Evolutionary conservation across 352 stramenopile species (phyloP), one percentile per base, ranked within the genome.

Genomic region (Blastocystis sp.): DNA sequence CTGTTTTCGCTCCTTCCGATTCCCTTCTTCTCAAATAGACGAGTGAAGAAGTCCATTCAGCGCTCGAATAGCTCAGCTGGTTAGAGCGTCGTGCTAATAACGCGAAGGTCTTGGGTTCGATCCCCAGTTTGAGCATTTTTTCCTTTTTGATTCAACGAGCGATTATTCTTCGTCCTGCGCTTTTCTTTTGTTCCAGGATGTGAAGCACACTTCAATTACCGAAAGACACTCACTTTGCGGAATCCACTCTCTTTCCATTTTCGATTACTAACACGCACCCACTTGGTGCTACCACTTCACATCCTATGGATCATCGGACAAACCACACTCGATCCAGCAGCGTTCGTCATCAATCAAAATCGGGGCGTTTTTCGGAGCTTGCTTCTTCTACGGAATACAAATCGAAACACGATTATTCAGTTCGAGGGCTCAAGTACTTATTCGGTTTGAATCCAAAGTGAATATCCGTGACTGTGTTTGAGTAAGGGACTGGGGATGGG

Each of bases 1-100:
- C 48, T 56, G 48, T 14, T 7, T 14, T 14, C 14, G 5, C 5
- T 56, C 5, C 5, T 7, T 17, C 5, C 5, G 48, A 56, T 7
- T 17, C 5, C 48, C 5, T 56, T 56, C 5, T 7, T 7, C 48
- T 17, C 48, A 56, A 56, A 56, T 56, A 14, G 48, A 14, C 14
- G 14, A 60, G 23, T 64, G 70, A 66, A 62, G 53, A 10, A 62
- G 9, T 65, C 5, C 9, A n/a, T 38, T 19, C 2, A 9, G n/a
- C 19, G 70, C 70, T 81, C 70, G 70, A 81, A 62, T 81, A 81
- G 70, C 70, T 81, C 70, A 81, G 70, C 70, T 81, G 70, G 70
- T 81, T 81, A 81, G 70, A 81, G 70, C 70, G 70, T 81, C 70
- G 70, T 81, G 70, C 70, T 81, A 81, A 81, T 81, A 81, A 81